These are phyloP conservation scores for Diaporthe ampelina DNA, from an alignment of 2,329 filamentous ascomycete species.

Conservation along the genomic window DNA sequence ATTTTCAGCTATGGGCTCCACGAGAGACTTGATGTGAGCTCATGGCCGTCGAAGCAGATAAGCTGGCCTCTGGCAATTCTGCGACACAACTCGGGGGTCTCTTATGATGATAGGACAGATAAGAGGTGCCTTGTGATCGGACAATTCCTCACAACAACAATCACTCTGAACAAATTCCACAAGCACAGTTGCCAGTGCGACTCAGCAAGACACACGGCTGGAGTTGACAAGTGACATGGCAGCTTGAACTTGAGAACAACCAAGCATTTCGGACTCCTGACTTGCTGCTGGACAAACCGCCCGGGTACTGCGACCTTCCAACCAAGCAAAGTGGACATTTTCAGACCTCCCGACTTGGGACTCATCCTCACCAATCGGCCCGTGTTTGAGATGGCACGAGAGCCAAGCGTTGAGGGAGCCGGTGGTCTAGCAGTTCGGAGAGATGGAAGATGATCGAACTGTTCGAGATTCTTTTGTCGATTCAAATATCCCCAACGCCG, in stretches of 20 bases:
- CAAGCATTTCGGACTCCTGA: neutral
- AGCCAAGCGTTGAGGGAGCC: neutral
- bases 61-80: neutral
- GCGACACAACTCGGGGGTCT: neutral
- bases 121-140: neutral
- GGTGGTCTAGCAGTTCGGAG: neutral
- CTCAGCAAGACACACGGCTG: no score
- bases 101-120: no score
- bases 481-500: slow-evolving; percentile 42
- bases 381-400: neutral
- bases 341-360: neutral
- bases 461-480: slow-evolving; percentile 4
- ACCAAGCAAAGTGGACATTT: no score
- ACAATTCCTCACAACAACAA: neutral
- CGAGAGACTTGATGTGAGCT: neutral
- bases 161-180: neutral
- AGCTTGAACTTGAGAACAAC: no score
- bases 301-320: neutral
- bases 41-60: neutral
- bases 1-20: neutral
- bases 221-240: no score
- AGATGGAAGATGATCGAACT: neutral
- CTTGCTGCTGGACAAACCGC: neutral
- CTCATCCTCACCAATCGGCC: neutral
- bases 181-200: neutral